These are phyloP conservation scores for Diaporthe batatas DNA, from an alignment of 2,329 filamentous ascomycete genomes.

Conservation along the genomic window DNA sequence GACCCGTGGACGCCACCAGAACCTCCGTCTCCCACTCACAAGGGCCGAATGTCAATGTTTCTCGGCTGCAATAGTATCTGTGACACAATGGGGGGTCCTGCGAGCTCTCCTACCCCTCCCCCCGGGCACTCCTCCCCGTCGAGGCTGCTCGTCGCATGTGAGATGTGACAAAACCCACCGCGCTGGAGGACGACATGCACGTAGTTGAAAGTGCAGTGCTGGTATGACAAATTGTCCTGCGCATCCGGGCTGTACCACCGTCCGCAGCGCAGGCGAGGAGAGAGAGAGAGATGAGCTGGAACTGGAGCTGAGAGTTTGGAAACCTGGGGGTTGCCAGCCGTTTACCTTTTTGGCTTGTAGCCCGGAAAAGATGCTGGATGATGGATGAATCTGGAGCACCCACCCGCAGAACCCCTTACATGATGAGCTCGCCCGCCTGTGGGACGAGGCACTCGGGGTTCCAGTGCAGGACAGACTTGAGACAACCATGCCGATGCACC, in stretches of 20 bases:
- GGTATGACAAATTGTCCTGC: constrained; percentile 28
- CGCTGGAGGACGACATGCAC: constrained; percentile 15
- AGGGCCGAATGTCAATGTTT: constrained; percentile 32
- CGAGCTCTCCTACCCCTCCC: constrained; percentile 2
- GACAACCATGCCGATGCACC: constrained; percentile 31
- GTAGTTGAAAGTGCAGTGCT: constrained; percentile 16
- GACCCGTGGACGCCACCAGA: constrained; percentile 13
- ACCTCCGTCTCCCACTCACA: constrained; percentile 18
- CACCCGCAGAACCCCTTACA: constrained; percentile 17
- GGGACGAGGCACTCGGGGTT: constrained; percentile 29
- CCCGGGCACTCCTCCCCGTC: constrained; percentile 12
- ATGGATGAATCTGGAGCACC: constrained; percentile 26
- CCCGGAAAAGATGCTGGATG: constrained; percentile 11
- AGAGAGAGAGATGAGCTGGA: constrained; percentile 4
- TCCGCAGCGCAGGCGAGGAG: background rate
- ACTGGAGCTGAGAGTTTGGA: constrained; percentile 17
- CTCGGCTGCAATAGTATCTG: constrained; percentile 32
- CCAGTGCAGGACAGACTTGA: constrained; percentile 36
- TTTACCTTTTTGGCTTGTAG: background rate
- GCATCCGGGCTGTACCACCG: constrained; percentile 17
- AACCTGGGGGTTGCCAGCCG: constrained; percentile 11
- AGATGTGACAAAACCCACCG: constrained; percentile 30
- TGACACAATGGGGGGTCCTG: constrained; percentile 34
- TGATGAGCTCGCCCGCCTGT: constrained; percentile 19
- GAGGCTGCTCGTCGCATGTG: constrained; percentile 29